A percentile compares a stretch with the other conserved stretches of the same genome.
phyloP scores from a whole-genome alignment of 495 filamentous ascomycete genomes.

The Amorphotheca resinae region DNA sequence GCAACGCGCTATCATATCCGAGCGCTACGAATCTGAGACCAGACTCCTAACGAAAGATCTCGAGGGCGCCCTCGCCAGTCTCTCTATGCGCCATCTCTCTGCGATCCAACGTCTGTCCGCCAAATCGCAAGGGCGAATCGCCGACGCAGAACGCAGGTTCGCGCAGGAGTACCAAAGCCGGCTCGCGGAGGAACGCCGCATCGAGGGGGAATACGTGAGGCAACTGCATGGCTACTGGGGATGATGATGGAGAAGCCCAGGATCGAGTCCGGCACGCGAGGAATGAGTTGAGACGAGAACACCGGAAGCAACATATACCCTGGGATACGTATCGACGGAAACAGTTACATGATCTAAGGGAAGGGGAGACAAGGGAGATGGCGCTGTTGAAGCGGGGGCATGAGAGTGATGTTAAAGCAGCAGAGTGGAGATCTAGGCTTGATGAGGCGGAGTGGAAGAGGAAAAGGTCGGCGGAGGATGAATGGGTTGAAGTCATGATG shows the following conservation, averaged over 20 bases:
- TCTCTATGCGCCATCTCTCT: constrained; percentile 3
- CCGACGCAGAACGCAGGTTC: constrained; percentile 4
- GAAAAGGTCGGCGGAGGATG: constrained; percentile 6
- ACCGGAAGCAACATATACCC: constrained; percentile 10
- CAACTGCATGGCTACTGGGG: constrained; percentile 10
- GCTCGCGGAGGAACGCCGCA: constrained; percentile 10
- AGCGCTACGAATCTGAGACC: constrained; percentile 15
- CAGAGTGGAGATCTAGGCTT: constrained; percentile 6
- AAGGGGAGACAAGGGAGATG: constrained; percentile 14
- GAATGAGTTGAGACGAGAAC: constrained; percentile 12
- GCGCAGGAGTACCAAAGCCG: constrained; percentile 10
- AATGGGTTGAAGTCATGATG: constrained; percentile 14
- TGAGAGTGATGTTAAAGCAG: constrained; percentile 3
- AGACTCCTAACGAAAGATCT: constrained; percentile 4
- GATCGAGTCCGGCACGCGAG: constrained; percentile 9
- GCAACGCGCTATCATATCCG: constrained; percentile 12
- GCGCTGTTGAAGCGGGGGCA: constrained; percentile 10
- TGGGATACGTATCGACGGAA: constrained; percentile 14
- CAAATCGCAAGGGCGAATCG: constrained; percentile 8
- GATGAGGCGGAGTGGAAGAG: constrained; percentile 9
- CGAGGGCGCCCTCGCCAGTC: constrained; percentile 2
- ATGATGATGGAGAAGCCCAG: constrained; percentile 7
- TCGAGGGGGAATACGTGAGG: constrained; percentile 13
- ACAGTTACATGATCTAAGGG: constrained; percentile 2
- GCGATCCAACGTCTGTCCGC: constrained; percentile 6